Evolutionary conservation across 169 alveolate genomes (phyloP).

Genomic region (Plasmodium sp.): DNA sequence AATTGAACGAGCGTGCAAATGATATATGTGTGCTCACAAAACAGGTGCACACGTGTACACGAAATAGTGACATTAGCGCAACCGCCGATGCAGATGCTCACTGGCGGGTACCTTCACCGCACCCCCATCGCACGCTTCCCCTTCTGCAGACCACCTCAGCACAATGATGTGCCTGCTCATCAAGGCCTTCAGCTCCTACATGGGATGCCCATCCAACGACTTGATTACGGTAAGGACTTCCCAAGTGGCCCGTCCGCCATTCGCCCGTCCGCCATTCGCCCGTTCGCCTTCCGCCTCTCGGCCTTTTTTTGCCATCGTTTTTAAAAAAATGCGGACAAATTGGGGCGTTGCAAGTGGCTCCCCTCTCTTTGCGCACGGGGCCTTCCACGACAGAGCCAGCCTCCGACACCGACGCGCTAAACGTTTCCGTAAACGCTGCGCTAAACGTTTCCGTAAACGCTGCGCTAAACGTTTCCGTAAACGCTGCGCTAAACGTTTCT

Average conservation of each 20-base stretch:
- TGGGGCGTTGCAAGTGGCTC: background rate
- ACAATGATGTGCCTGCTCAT: slow-evolving; percentile 46
- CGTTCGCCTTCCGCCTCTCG: background rate
- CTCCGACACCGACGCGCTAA: background rate
- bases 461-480: no score
- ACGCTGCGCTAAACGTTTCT: no score
- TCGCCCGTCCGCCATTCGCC: no score
- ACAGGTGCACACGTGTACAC: background rate
- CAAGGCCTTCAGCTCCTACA: slow-evolving; percentile 40
- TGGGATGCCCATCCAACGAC: slow-evolving; percentile 15
- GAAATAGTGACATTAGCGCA: background rate
- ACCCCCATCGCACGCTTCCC: background rate
- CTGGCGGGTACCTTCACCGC: background rate
- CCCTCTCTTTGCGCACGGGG: background rate
- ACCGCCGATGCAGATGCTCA: background rate
- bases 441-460: background rate
- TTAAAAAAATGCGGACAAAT: background rate
- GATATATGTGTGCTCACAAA: background rate
- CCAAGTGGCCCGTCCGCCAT: background rate
- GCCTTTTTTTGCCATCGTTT: background rate
- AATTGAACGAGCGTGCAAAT: background rate
- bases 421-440: background rate
- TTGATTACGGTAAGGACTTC: slow-evolving; percentile 18
- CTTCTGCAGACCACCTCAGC: slow-evolving; percentile 9
- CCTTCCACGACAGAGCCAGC: background rate